Base-by-base conservation (phyloP, 2,329 filamentous ascomycete genomes). In the Coniochaeta ligniaria region DNA sequence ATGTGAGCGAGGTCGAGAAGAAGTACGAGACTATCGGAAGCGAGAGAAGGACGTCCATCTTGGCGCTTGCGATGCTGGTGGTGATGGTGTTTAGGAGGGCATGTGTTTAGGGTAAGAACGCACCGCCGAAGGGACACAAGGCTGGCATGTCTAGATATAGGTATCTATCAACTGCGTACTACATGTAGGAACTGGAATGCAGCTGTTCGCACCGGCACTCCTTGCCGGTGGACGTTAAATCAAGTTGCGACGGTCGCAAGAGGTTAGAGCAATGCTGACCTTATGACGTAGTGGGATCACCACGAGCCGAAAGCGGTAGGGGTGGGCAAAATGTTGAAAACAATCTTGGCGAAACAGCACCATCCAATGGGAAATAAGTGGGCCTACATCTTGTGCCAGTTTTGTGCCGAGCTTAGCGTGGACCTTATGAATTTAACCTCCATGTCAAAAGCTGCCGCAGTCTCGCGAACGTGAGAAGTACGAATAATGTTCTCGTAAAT, bases 1-100 rank as follows among this genome's bases (percentile, higher is more conserved):
- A 88, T 7, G 84, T 82, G 61, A 86, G 72, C 55, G 82, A 78
- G 1, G 85, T 83, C 22, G 84, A 80, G 57, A 87, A 77, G 67
- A 90, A 79, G 68, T 87, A 89, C 31, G 88, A 89, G 45, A 91
- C 75, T 64, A 91, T 82, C 1, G 90, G 90, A 41, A 94, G 80
- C 1, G 89, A 90, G 61, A 93, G 78, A 57, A 93, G 77, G 26
- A 90, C 74, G 68, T 89, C 86, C 80, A 90, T 85, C 31, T 59
- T 68, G 61, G 45, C 47, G 52, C 22, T 14, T 14, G 54, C 12
- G 20, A 41, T 59, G 28, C 17, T 31, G 36, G 28, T 33, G 2
- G 3, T 16, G 35, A 14, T 36, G 12, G 35, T 36, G 35, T 9
- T 36, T 9, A 31, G 35, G 54, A 57, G 22, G 12, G 8, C 14